Evolutionary conservation across 164 flowering plant species (phyloP), one percentile per base, ranked within the genome.

Genomic region (Vitis riparia): DNA sequence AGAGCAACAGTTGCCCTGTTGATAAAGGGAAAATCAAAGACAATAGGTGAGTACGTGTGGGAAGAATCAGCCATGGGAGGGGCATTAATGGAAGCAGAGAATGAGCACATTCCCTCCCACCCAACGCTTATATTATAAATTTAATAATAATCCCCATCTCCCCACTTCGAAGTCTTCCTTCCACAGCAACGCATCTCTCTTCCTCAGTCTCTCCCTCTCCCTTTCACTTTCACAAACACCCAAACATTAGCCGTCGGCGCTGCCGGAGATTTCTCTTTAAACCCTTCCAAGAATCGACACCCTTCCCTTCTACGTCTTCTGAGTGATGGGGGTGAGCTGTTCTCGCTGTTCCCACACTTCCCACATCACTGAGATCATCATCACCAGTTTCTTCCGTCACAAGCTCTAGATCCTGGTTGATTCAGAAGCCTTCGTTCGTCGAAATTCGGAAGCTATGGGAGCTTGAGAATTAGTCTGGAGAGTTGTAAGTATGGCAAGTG

Each of bases 311-410:
- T 10, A 27, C 65, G 72, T 68, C 73, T 78, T 71, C 85, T 81
- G 89, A 84, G 86, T 81, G 87, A 85, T 89, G 94, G 91, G 82
- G 65, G 88, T 80, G 75, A 75, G 83, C 81, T 51, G 77, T 81
- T 37, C 44, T 37, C 85, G 84, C 16, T 83, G 91, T 75, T 88
- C 90, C 66, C 88, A 85, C 72, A 86, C 89, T 64, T 89, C 91
- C 63, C 91, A 86, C 82, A 91, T 89, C 81, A 87, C 94, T 19
- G 87, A 82, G 67, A 85, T 93, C 83, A 83, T 93, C 86, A 91
- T 87, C 84, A 93, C 98, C 76, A 93, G 98, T 82, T 93, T 93
- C 78, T 93, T 93, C 76, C 98, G 98, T 77, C 96, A 93, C 63
- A 93, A 89, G 80, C 23, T 77, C 16, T 84, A 70, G 68, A 44